Conservation (phyloP, 106 monocot genomes). For the Xerophyta viscosa region DNA sequence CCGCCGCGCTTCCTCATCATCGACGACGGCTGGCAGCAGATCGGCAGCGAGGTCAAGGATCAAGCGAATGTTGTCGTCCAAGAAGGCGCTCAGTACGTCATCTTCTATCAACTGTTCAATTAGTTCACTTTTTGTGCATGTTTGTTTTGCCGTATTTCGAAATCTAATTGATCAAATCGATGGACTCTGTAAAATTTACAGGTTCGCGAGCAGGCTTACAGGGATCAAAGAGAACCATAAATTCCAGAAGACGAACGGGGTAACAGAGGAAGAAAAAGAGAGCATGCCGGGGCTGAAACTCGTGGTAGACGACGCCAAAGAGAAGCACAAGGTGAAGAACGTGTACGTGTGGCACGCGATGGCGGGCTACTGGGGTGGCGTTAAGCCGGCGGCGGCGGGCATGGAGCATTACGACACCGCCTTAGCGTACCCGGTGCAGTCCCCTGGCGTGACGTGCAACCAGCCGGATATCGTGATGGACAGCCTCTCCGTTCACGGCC, state of each 20-base stretch:
- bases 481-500: slow-evolving; percentile 43
- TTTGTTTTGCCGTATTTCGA: too few species aligned
- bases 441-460: slow-evolving; percentile 55
- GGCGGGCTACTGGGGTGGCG: slow-evolving; percentile 72
- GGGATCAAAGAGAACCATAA: slow-evolving; percentile 69
- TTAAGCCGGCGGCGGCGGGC: slow-evolving; percentile 41
- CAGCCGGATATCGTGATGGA: slow-evolving; percentile 61
- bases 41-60: slow-evolving; percentile 50
- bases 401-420: slow-evolving; percentile 65
- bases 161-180: too few species aligned
- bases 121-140: too few species aligned
- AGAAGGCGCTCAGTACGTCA: slow-evolving; percentile 69
- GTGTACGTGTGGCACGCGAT: slow-evolving; percentile 73
- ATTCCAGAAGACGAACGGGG: slow-evolving; percentile 54
- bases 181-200: neutral
- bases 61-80: slow-evolving; percentile 29
- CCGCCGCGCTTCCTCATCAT: slow-evolving; percentile 76
- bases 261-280: neutral
- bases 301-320: slow-evolving; percentile 46
- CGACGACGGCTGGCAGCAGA: slow-evolving; percentile 79
- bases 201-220: slow-evolving; percentile 36
- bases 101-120: neutral
- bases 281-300: slow-evolving; percentile 37
- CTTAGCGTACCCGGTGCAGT: slow-evolving; percentile 49
- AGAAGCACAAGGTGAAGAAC: slow-evolving; percentile 34